A percentile compares a stretch with the other conserved stretches of the same genome.
Evolutionary conservation across 176 grass and related monocot genomes (phyloP).

Genomic region (Rhipidocladum racemiflorum): DNA sequence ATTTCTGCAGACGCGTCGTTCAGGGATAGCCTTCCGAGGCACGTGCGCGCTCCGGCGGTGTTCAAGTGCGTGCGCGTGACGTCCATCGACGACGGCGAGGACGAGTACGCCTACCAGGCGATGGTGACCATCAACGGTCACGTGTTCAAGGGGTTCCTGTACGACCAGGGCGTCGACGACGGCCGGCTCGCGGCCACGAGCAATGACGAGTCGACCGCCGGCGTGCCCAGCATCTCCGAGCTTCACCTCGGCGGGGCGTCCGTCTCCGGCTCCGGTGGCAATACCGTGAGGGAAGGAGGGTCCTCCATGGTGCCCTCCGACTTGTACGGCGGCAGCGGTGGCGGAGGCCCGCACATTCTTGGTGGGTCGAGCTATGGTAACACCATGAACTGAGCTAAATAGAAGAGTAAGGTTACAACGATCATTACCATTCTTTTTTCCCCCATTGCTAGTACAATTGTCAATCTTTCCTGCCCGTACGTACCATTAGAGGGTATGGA

Average conservation of each 20-base stretch:
- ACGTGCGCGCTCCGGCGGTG: slow-evolving; percentile 87
- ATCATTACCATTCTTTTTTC: slow-evolving; percentile 38
- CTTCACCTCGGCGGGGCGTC: slow-evolving; percentile 71
- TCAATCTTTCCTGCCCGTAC: not conserved
- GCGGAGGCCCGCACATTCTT: slow-evolving; percentile 41
- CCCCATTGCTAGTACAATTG: slow-evolving; percentile 3
- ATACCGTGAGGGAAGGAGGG: slow-evolving; percentile 6
- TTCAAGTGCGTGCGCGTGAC: slow-evolving; percentile 95
- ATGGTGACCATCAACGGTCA: slow-evolving; percentile 83
- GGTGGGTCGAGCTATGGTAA: slow-evolving; percentile 59
- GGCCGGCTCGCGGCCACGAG: slow-evolving; percentile 50
- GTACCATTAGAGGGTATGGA: slow-evolving; percentile 12
- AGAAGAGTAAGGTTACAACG: slow-evolving; percentile 45
- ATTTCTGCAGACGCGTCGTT: slow-evolving; percentile 48
- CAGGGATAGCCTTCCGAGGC: slow-evolving; percentile 65
- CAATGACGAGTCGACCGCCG: slow-evolving; percentile 45
- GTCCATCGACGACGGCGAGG: slow-evolving; percentile 80
- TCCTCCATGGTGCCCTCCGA: slow-evolving; percentile 40
- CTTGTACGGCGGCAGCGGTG: slow-evolving; percentile 44
- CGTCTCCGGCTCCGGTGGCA: not conserved
- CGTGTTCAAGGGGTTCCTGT: slow-evolving; percentile 98
- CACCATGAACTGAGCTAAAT: slow-evolving; percentile 67
- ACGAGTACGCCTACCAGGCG: slow-evolving; percentile 92
- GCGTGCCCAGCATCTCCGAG: slow-evolving; percentile 88
- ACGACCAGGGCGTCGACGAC: slow-evolving; percentile 88